phyloP scores from a whole-genome alignment of 2,329 filamentous ascomycete genomes.

The Trichoderma simmonsii region DNA sequence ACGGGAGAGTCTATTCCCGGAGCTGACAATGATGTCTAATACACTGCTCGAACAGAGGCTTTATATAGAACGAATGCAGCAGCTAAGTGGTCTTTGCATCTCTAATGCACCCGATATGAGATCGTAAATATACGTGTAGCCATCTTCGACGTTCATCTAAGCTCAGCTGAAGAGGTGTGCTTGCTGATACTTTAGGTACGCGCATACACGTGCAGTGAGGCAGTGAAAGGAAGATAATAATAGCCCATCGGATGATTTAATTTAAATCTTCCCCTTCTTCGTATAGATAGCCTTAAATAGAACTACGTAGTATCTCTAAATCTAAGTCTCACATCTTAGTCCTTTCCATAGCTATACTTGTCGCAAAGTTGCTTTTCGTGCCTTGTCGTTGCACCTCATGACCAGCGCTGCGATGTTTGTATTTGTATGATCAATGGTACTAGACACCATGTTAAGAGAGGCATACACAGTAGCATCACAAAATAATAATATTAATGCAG shows the following conservation, averaged over 20 bases:
- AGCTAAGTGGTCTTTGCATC: fast-evolving
- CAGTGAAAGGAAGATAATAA: neutral
- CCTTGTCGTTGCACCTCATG: neutral
- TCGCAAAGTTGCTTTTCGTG: neutral
- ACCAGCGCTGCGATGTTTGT: neutral
- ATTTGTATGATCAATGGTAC: neutral
- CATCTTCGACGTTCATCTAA: neutral
- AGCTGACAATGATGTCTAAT: neutral
- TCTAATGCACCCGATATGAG: neutral
- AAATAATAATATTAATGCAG: neutral
- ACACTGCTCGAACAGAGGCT: neutral
- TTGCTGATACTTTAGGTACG: neutral
- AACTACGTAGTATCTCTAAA: neutral
- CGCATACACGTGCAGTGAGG: neutral
- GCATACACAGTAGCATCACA: neutral
- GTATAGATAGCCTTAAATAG: neutral
- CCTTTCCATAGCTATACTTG: neutral
- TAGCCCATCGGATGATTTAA: neutral
- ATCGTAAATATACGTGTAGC: neutral
- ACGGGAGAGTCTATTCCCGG: neutral
- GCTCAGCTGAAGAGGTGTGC: neutral
- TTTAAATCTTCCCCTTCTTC: neutral
- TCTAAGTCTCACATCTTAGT: neutral
- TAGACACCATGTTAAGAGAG: neutral
- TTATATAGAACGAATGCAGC: neutral